Evolutionary conservation across 352 stramenopile genomes (phyloP).

Genomic region (Globisporangium perplexum): DNA sequence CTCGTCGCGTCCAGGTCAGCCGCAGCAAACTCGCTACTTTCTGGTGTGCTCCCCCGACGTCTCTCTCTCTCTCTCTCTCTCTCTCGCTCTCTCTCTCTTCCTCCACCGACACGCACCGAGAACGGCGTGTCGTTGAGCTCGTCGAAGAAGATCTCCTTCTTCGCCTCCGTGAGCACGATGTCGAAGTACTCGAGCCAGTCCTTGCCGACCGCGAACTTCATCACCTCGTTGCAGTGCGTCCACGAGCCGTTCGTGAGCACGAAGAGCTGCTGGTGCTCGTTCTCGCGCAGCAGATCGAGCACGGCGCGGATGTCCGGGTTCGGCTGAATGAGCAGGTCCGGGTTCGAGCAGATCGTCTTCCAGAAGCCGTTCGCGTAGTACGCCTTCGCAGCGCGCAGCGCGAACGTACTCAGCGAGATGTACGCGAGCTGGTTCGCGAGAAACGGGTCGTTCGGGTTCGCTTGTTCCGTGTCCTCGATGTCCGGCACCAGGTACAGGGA

Average conservation of each 20-base stretch:
- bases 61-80: too few species aligned
- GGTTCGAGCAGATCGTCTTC: conserved; percentile 34
- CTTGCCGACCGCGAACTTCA: conserved; percentile 37
- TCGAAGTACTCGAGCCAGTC: conserved; percentile 47
- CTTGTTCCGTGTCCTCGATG: conserved; percentile 19
- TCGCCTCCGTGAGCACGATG: conserved; percentile 39
- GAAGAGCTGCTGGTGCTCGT: conserved; percentile 33
- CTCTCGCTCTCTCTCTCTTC: too few species aligned
- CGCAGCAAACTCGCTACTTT: too few species aligned
- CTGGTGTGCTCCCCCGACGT: too few species aligned
- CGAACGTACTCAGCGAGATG: conserved; percentile 33
- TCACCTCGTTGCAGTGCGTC: conserved; percentile 50
- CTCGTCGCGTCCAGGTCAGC: background rate
- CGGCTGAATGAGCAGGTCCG: conserved; percentile 34
- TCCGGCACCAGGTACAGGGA: conserved; percentile 37
- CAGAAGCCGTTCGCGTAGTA: conserved; percentile 46
- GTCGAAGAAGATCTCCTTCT: conserved; percentile 54
- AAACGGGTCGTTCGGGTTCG: conserved; percentile 42
- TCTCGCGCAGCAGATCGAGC: conserved; percentile 24
- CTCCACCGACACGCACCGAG: conserved; percentile 16
- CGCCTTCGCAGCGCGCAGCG: conserved; percentile 28
- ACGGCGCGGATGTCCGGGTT: conserved; percentile 36
- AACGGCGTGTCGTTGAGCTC: conserved; percentile 42
- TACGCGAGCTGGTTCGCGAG: conserved; percentile 35
- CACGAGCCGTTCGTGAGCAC: conserved; percentile 48